Base-by-base conservation (phyloP, 352 stramenopile species). In the Aphanomyces astaci region DNA sequence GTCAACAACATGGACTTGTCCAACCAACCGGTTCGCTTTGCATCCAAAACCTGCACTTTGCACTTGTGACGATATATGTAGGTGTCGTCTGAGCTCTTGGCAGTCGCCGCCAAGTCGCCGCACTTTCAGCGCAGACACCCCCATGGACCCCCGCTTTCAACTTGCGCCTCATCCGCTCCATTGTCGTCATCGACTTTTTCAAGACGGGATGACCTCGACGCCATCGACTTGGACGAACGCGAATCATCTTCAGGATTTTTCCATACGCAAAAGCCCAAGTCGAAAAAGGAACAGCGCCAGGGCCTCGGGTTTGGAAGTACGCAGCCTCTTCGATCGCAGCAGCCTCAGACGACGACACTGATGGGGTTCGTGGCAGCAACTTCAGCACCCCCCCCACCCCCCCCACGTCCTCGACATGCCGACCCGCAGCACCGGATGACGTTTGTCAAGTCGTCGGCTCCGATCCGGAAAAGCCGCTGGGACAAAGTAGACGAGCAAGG, bases 1-100 rank as follows among this genome's bases (percentile, higher is more conserved):
- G 86, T 96, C 45, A 78, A 90, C 55, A 94, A 94, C 65, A 88
- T 96, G 81, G 80, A 93, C 28, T 71, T 90, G 0, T 89, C 87
- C 1, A 74, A 79, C 0, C 87, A 96, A 67, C 15, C 31, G 1
- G 80, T 74, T n/a, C 28, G 36, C 24, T n/a, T n/a, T n/a, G n/a
- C n/a, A n/a, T n/a, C n/a, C n/a, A n/a, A n/a, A n/a, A n/a, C n/a
- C n/a, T n/a, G n/a, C n/a, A n/a, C n/a, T n/a, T n/a, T n/a, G n/a
- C n/a, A n/a, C n/a, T n/a, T n/a, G n/a, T n/a, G n/a, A n/a, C n/a
- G n/a, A n/a, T n/a, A n/a, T n/a, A n/a, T n/a, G n/a, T 59, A 65
- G 56, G 56, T 91, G 0, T 72, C 71, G 9, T 3, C 63, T 0
- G 86, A 93, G 28, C 63, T 95, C 10, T 54, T 93, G 19, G 64